Evolutionary conservation across 169 alveolate species (phyloP), one percentile per base, ranked within the genome.

Genomic region (Hammondia hammondi): DNA sequence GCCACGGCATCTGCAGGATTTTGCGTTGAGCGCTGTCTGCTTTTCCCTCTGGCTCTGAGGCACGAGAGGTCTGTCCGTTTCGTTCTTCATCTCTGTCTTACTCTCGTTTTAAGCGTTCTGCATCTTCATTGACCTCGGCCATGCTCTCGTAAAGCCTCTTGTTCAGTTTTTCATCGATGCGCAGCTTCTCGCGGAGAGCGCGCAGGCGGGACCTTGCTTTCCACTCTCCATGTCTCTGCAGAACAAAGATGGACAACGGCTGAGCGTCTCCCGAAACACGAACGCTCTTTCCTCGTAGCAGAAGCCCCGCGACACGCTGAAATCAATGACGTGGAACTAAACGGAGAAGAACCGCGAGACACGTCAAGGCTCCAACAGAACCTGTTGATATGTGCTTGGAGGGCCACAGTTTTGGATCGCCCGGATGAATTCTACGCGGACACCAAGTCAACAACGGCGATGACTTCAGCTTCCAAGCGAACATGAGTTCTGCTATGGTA

Each of bases 141-240:
- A 93, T 91, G 72, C 90, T 91, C 91, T 52, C 71, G 93, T 93
- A 93, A 67, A 85, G 52, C 93, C 81, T 71, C 35, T 90, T 93
- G 81, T 52, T 85, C 21, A 93, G 89, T n/a, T 93, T 93, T 84
- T 67, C 89, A 32, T 93, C 95, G 29, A 93, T 93, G 91, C 85
- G 77, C 35, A 93, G 90, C 21, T 46, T 61, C 70, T 93, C 95
- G 56, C 88, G 67, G 7, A 93, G 89, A 2, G 61, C 67, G 61
- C 90, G 72, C 45, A 91, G 89, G 67, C 90, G 52, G 24, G 81
- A 91, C 37, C 95, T 57, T 81, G 93, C 89, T 52, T 93, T 93
- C 95, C 95, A 93, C 90, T 93, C 95, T 39, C 92, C 93, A 84
- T 93, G 95, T 19, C 95, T 67, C 95, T 93, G 95, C 39, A 35